Percentiles rank a stretch among this genome's conserved stretches.
phyloP scores from a whole-genome alignment of 1,284 basidiomycete genomes.

The Trametes versicolor region DNA sequence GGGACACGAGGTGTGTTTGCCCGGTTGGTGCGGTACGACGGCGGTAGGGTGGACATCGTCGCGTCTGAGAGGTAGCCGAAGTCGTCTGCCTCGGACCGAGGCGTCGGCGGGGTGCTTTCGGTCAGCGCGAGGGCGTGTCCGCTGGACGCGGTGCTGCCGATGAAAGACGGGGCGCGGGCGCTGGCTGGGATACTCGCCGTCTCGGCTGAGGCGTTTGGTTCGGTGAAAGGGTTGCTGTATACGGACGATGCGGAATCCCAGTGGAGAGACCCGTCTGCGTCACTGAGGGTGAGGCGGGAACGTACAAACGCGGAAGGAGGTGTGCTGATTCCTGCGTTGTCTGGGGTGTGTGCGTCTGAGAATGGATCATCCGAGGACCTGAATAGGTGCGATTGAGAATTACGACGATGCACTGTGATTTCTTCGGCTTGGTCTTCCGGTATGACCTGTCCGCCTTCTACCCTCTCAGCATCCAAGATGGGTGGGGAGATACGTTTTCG shows the following conservation, averaged over 20 bases:
- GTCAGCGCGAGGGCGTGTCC: not conserved
- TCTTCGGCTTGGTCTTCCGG: not conserved
- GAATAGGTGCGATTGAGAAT: not conserved
- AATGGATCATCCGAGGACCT: not conserved
- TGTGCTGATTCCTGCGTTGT: not conserved
- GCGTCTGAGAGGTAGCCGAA: constrained; percentile 6
- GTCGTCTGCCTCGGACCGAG: not conserved
- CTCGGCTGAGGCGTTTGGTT: not conserved
- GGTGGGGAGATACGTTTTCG: not conserved
- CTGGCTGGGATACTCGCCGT: not conserved
- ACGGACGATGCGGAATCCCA: not conserved
- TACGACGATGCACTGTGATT: not conserved
- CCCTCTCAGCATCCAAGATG: not conserved
- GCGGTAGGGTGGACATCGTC: constrained; percentile 18
- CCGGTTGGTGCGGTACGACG: constrained; percentile 18
- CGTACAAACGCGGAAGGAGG: constrained; percentile 6
- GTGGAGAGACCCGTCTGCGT: not conserved
- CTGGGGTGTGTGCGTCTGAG: not conserved
- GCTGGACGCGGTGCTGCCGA: not conserved
- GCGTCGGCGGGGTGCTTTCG: not conserved
- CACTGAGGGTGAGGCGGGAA: not conserved
- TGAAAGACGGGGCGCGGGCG: not conserved
- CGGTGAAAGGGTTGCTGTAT: not conserved
- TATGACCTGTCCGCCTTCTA: not conserved
- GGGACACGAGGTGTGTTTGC: not conserved